A percentile compares a stretch with the other conserved stretches of the same genome.
Conservation (phyloP, 1,139 yeast genomes). For the Suhomyces panamericanus region DNA sequence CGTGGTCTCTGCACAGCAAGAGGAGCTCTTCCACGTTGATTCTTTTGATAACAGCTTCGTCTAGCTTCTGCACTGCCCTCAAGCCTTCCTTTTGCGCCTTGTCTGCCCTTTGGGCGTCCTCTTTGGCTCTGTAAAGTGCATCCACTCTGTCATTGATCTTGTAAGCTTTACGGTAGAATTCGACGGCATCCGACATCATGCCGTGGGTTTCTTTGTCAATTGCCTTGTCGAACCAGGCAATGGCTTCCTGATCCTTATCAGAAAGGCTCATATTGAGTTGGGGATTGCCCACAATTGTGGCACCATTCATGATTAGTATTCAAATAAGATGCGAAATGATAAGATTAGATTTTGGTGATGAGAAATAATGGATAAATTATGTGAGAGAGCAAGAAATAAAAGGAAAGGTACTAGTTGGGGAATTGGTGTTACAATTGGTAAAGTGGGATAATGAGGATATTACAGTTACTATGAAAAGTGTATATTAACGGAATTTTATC, state of each 20-base stretch:
- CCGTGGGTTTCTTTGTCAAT: conserved; percentile 73
- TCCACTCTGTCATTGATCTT: conserved; percentile 70
- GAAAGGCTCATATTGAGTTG: conserved; percentile 4
- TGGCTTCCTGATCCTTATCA: conserved; percentile 43
- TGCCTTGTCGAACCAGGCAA: conserved; percentile 67
- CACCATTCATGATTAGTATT: conserved; percentile 7
- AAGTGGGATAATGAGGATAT: no score
- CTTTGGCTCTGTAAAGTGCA: conserved; percentile 57
- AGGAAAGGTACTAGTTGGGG: not conserved
- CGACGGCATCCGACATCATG: conserved; percentile 76
- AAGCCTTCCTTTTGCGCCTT: conserved; percentile 32
- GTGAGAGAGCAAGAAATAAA: not conserved
- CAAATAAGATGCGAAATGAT: not conserved
- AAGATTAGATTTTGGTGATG: not conserved
- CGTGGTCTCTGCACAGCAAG: conserved; percentile 31
- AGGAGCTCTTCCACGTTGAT: conserved; percentile 37
- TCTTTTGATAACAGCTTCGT: conserved; percentile 25
- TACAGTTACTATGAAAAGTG: no score
- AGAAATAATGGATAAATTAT: not conserved
- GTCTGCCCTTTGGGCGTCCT: conserved; percentile 32
- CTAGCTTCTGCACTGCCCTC: conserved; percentile 6
- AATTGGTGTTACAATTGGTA: no score
- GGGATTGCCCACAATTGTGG: conserved; percentile 8
- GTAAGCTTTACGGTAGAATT: conserved; percentile 69
- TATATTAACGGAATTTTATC: no score